Base-by-base conservation (phyloP, 495 filamentous ascomycete genomes). In the Talaromyces adpressus region DNA sequence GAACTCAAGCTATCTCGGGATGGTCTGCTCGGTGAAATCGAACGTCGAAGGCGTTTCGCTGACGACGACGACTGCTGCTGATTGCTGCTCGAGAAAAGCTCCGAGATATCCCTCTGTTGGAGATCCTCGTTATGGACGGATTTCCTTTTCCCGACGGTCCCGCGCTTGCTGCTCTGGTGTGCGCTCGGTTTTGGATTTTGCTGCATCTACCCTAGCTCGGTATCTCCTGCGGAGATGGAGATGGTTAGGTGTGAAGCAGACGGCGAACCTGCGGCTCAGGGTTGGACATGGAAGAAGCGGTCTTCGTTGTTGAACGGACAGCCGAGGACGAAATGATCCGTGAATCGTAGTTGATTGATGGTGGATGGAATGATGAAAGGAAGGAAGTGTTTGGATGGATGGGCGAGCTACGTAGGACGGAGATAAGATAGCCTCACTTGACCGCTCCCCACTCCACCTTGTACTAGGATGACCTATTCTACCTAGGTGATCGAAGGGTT, bases 81-180 rank as follows among this genome's bases (percentile, higher is more conserved):
- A 30, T 69, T 61, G 45, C 64, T 67, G 29, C 70, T 71, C 63
- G 69, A 73, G 64, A 84, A 75, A 54, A 82, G 77, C 63, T 83
- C 79, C 39, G 79, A 78, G 65, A 84, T 79, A 52, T 76, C 80
- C 62, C 69, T 74, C 69, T 82, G 81, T 57, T 70, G 75, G 62
- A 73, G 72, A 63, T 72, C 70, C 61, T 74, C 73, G 67, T 69
- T 75, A 68, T 78, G 74, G 65, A 75, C 66, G 62, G 75, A 72
- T 73, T 79, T 81, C 66, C 77, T 79, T 67, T 81, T 82, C 67
- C 73, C 75, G 69, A 67, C 73, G 62, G 72, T 74, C 68, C 78
- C 78, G 71, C 77, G 77, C 73, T 81, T 81, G 72, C 77, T 76
- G 75, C 75, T 78, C 71, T 73, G 72, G 69, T 76, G 74, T 66